A percentile compares a stretch with the other conserved stretches of the same genome.
These are phyloP conservation scores for Vanrija humicola DNA, from an alignment of 1,284 basidiomycete genomes.

Conservation along the genomic window DNA sequence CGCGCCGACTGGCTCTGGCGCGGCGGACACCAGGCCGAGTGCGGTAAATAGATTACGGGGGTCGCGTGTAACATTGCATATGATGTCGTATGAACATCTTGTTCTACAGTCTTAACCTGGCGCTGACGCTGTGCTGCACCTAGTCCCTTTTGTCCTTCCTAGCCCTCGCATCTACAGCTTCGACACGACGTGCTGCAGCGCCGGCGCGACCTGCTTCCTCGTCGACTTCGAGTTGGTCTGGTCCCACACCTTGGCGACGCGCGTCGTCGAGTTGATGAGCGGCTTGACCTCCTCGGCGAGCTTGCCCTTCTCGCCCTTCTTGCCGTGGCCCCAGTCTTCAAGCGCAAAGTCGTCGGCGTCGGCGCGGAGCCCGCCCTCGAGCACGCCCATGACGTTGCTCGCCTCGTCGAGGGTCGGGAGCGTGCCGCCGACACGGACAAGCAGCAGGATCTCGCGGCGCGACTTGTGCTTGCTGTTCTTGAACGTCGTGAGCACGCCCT, in stretches of 20 bases:
- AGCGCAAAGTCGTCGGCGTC: slow-evolving; percentile 53
- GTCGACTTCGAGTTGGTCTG: slow-evolving; percentile 71
- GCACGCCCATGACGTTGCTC: slow-evolving; percentile 27
- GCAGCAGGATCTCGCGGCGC: slow-evolving; percentile 64
- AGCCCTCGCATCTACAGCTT: too few relatives aligned
- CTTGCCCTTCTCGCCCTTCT: slow-evolving; percentile 24
- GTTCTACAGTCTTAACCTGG: too few relatives aligned
- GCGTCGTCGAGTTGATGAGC: background rate
- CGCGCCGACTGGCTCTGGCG: slow-evolving; percentile 36
- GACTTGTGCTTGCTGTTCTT: slow-evolving; percentile 58
- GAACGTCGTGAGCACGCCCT: slow-evolving; percentile 71
- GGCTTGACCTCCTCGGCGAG: slow-evolving; percentile 21
- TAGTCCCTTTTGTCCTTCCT: too few relatives aligned
- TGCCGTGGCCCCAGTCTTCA: slow-evolving; percentile 46
- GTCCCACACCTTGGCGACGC: slow-evolving; percentile 59
- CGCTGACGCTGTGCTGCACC: too few relatives aligned
- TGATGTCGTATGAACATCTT: background rate
- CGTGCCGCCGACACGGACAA: slow-evolving; percentile 51
- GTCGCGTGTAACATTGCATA: background rate
- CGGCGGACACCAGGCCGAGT: slow-evolving; percentile 39
- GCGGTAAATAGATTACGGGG: slow-evolving; percentile 1
- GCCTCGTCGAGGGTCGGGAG: slow-evolving; percentile 17
- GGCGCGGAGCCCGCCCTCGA: slow-evolving; percentile 54
- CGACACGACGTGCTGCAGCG: slow-evolving; percentile 2
- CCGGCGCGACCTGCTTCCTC: slow-evolving; percentile 74